phyloP scores from a whole-genome alignment of 2,329 filamentous ascomycete species.

The Monosporascus sp. region DNA sequence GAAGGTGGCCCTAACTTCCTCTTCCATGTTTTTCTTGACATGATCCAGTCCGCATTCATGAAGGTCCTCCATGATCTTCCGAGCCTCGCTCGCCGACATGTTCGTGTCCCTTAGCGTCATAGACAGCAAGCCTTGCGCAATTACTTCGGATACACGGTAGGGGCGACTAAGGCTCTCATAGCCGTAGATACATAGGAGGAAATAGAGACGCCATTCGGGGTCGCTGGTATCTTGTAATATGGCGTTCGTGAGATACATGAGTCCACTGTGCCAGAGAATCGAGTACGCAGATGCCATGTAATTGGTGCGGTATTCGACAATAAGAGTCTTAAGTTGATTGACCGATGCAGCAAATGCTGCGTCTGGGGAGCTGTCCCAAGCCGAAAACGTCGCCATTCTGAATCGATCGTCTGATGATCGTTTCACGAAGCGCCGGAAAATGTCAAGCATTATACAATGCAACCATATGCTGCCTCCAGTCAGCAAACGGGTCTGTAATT shows the following conservation, averaged over 20 bases:
- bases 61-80: slow-evolving; percentile 26
- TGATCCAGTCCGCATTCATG: slow-evolving; percentile 16
- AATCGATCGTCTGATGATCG: not conserved
- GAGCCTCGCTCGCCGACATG: slow-evolving; percentile 25
- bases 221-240: slow-evolving; percentile 26
- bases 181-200: slow-evolving; percentile 33
- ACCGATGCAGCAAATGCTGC: slow-evolving; percentile 29
- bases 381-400: slow-evolving; percentile 27
- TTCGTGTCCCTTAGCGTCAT: slow-evolving; percentile 30
- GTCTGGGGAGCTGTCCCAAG: slow-evolving; percentile 22
- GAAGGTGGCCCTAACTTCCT: slow-evolving; percentile 29
- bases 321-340: slow-evolving; percentile 32
- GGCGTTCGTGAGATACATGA: slow-evolving; percentile 35
- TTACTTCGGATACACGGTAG: slow-evolving; percentile 31
- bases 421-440: slow-evolving; percentile 27
- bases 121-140: slow-evolving; percentile 29
- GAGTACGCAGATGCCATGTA: slow-evolving; percentile 29
- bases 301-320: slow-evolving; percentile 30
- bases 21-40: slow-evolving; percentile 13
- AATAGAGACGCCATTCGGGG: slow-evolving; percentile 29
- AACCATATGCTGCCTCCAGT: slow-evolving; percentile 32
- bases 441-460: slow-evolving; percentile 32
- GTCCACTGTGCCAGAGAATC: slow-evolving; percentile 35
- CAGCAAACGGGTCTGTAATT: not conserved
- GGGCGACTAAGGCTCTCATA: slow-evolving; percentile 31